Percentiles rank a stretch among this genome's conserved stretches.
Conservation (phyloP, 495 filamentous ascomycete species). For the Trichoderma reesei region DNA sequence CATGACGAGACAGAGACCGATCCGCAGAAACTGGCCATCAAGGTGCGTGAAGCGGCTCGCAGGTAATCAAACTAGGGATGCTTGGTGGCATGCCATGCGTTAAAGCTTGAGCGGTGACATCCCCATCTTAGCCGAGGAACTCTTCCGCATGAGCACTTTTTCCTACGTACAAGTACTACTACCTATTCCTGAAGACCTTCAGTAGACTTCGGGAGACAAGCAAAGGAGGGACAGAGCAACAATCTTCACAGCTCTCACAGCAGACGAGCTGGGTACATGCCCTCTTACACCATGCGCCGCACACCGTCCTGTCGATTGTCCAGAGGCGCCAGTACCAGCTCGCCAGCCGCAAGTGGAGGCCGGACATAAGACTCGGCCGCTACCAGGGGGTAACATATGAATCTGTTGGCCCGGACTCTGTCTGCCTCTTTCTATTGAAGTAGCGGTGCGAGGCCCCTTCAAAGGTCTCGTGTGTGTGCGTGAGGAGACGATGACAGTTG, state of each 20-base stretch:
- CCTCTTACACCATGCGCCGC: background rate
- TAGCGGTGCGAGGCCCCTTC: conserved; percentile 5
- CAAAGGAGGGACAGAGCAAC: background rate
- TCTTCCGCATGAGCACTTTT: too few species aligned
- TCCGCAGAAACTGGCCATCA: conserved; percentile 4
- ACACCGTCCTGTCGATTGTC: background rate
- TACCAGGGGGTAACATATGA: background rate
- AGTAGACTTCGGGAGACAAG: background rate
- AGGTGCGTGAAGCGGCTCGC: background rate
- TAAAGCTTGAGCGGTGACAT: background rate
- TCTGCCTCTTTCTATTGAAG: background rate
- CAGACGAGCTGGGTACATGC: too few species aligned
- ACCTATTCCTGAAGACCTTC: background rate
- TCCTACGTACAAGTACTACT: too few species aligned
- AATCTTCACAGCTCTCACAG: background rate
- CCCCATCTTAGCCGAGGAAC: background rate
- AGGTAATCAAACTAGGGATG: background rate
- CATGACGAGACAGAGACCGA: background rate
- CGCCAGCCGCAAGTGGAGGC: background rate
- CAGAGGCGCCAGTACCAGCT: background rate
- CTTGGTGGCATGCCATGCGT: background rate
- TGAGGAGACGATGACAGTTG: too few species aligned
- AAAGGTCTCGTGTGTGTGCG: background rate
- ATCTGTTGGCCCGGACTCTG: background rate
- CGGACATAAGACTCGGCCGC: conserved; percentile 5